Conservation (phyloP, 2,329 filamentous ascomycete genomes). For the Corynespora cassiicola region DNA sequence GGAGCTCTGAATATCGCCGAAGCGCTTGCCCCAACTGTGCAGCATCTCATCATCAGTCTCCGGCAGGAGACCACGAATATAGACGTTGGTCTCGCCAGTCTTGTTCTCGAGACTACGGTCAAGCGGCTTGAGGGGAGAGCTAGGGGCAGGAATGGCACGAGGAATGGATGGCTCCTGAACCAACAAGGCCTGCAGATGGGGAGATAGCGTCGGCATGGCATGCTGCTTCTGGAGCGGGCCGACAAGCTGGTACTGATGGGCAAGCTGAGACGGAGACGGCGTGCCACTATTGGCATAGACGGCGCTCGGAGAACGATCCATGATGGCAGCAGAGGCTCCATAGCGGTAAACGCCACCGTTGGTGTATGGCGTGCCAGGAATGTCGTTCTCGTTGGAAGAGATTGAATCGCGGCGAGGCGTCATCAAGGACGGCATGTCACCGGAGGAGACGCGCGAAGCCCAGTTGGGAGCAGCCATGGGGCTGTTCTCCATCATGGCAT, state of each 20-base stretch:
- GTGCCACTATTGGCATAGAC: constrained; percentile 56
- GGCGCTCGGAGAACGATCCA: constrained; percentile 57
- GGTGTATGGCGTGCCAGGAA: constrained; percentile 55
- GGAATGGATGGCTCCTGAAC: constrained; percentile 83
- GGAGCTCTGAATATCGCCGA: constrained; percentile 92
- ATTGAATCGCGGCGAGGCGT: constrained; percentile 59
- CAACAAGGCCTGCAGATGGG: constrained; percentile 53
- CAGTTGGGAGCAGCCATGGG: constrained; percentile 54
- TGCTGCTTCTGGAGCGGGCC: constrained; percentile 46
- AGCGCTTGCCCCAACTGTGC: constrained; percentile 80
- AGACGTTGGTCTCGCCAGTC: constrained; percentile 95
- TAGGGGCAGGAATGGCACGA: constrained; percentile 85
- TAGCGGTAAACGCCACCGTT: constrained; percentile 53
- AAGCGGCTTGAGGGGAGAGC: constrained; percentile 84
- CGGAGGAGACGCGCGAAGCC: constrained; percentile 53
- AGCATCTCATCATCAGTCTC: constrained; percentile 94
- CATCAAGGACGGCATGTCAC: constrained; percentile 57
- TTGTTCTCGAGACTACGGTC: constrained; percentile 95
- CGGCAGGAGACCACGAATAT: constrained; percentile 94
- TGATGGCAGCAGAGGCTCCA: constrained; percentile 53
- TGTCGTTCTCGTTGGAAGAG: constrained; percentile 60
- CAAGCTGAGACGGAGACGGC: constrained; percentile 57
- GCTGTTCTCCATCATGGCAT: constrained; percentile 53
- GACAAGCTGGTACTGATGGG: constrained; percentile 52
- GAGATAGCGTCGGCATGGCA: constrained; percentile 48